Conservation (phyloP, 179 eudicot species). For the Corrigiola litoralis region DNA sequence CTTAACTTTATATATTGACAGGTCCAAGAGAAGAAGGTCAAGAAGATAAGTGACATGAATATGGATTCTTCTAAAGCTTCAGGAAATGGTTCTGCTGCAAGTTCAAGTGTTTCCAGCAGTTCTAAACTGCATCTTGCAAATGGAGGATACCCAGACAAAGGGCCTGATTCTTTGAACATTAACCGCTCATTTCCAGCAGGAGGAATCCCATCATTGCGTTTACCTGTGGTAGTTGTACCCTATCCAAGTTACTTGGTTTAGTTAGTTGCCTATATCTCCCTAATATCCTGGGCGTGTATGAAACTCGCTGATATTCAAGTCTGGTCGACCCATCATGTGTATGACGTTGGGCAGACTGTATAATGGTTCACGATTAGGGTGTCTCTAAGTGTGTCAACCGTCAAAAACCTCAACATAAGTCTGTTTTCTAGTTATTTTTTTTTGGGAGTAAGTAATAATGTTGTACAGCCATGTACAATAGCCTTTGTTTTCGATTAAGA, state of each 20-base stretch:
- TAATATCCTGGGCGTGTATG: too few relatives aligned
- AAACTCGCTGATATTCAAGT: not conserved
- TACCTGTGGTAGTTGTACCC: slow-evolving; percentile 92
- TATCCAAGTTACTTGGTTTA: slow-evolving; percentile 4
- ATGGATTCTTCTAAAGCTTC: slow-evolving; percentile 54
- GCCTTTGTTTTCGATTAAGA: not conserved
- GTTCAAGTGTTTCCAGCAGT: slow-evolving; percentile 52
- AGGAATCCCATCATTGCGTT: slow-evolving; percentile 66
- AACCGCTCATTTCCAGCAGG: slow-evolving; percentile 63
- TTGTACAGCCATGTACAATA: too few relatives aligned
- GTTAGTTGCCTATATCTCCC: not conserved
- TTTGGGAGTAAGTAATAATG: too few relatives aligned
- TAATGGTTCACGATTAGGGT: not conserved
- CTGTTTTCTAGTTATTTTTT: too few relatives aligned
- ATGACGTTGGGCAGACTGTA: slow-evolving; percentile 1
- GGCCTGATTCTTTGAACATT: slow-evolving; percentile 35
- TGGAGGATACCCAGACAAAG: slow-evolving; percentile 54
- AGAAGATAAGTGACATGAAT: slow-evolving; percentile 80
- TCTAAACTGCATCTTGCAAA: slow-evolving; percentile 49
- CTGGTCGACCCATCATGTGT: not conserved
- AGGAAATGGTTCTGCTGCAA: slow-evolving; percentile 59
- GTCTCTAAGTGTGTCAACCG: not conserved
- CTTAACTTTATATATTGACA: slow-evolving; percentile 22
- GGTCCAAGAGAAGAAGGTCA: slow-evolving; percentile 98
- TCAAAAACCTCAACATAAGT: not conserved